phyloP scores from a whole-genome alignment of 768 basidiomycete genomes.

The Hortiboletus flavorubellus region DNA sequence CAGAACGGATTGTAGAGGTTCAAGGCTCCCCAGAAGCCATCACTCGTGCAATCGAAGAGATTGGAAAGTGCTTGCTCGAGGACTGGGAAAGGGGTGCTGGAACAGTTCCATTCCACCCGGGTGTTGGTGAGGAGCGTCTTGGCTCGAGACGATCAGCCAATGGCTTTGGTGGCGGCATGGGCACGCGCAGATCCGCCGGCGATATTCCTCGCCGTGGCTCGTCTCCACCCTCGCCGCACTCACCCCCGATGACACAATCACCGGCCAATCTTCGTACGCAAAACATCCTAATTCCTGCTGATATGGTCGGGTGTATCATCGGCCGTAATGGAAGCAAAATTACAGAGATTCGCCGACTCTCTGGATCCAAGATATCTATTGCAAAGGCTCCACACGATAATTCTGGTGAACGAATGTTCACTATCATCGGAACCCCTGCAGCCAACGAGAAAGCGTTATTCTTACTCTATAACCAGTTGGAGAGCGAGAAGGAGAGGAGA shows the following conservation, averaged over 20 bases:
- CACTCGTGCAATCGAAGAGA: constrained; percentile 90
- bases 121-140: constrained; percentile 68
- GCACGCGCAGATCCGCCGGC: constrained; percentile 64
- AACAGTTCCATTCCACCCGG: constrained; percentile 95
- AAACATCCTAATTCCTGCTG: constrained; percentile 98
- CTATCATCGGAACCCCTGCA: constrained; percentile 93
- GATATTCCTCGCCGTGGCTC: constrained; percentile 47
- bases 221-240: constrained; percentile 33
- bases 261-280: constrained; percentile 91
- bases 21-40: constrained; percentile 93
- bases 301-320: constrained; percentile 98
- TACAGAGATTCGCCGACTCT: constrained; percentile 96
- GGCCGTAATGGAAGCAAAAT: constrained; percentile 98
- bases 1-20: constrained; percentile 97
- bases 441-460: constrained; percentile 98
- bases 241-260: constrained; percentile 50
- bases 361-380: constrained; percentile 97
- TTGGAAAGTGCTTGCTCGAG: constrained; percentile 91
- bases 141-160: constrained; percentile 49
- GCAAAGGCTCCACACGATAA: constrained; percentile 99
- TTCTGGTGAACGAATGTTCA: constrained; percentile 99
- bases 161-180: constrained; percentile 47
- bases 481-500: constrained; percentile 93
- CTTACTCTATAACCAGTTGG: constrained; percentile 94
- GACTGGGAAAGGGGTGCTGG: constrained; percentile 95